Percentiles rank a stretch among this genome's conserved stretches.
Conservation (phyloP, 2,329 filamentous ascomycete species). For the Aspergillus sp. region DNA sequence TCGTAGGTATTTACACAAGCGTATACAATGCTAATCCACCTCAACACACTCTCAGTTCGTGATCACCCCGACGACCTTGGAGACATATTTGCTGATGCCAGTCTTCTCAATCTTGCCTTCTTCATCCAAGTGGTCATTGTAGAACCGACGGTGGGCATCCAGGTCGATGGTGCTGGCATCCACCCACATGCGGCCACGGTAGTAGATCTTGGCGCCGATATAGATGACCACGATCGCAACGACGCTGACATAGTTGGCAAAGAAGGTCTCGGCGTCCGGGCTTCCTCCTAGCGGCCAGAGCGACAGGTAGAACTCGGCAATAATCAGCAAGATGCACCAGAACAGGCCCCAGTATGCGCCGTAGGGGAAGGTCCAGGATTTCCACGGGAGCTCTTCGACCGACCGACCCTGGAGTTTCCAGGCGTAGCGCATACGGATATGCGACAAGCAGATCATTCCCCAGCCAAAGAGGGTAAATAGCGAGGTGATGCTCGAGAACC, state of each 20-base stretch:
- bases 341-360: constrained; percentile 44
- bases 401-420: constrained; percentile 42
- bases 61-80: constrained; percentile 5
- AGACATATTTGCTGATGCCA: constrained; percentile 3
- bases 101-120: constrained; percentile 11
- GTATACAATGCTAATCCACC: background rate
- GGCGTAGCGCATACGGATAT: constrained; percentile 43
- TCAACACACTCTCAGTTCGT: constrained; percentile 3
- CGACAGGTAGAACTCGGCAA: constrained; percentile 49
- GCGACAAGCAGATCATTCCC: constrained; percentile 44
- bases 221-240: constrained; percentile 44
- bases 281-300: constrained; percentile 42
- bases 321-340: constrained; percentile 46
- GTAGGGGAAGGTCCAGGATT: constrained; percentile 45
- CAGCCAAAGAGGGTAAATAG: constrained; percentile 46
- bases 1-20: background rate
- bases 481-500: constrained; percentile 48
- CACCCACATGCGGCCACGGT: constrained; percentile 36
- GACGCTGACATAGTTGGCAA: constrained; percentile 47
- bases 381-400: constrained; percentile 41
- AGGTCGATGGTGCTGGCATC: constrained; percentile 33
- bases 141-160: constrained; percentile 22
- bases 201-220: constrained; percentile 40
- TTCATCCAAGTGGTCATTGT: constrained; percentile 10
- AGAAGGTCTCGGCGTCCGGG: constrained; percentile 42